phyloP scores from a whole-genome alignment of 345 rosid species.

The Balakata baccata region DNA sequence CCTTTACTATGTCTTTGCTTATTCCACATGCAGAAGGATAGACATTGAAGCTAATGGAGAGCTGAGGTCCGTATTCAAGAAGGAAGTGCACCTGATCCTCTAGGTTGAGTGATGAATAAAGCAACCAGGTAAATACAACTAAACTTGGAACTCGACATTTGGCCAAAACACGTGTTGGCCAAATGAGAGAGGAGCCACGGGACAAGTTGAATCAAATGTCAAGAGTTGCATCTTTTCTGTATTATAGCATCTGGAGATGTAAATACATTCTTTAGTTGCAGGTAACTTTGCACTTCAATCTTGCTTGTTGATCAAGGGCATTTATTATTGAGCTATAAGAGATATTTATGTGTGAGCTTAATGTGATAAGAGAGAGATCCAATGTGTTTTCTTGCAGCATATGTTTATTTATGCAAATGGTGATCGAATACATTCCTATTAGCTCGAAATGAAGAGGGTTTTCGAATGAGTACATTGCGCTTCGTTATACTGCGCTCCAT shows the following conservation, averaged over 20 bases:
- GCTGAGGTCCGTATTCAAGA: background rate
- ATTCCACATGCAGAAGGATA: background rate
- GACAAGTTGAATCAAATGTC: background rate
- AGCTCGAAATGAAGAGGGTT: no score
- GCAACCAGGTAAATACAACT: background rate
- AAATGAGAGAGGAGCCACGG: background rate
- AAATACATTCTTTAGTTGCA: background rate
- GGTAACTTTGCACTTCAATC: background rate
- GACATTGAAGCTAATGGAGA: background rate
- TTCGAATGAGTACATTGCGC: no score
- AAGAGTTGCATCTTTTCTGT: background rate
- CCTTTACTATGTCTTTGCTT: background rate
- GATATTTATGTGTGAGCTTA: no score
- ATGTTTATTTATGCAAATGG: no score
- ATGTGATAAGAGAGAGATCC: no score
- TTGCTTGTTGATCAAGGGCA: no score
- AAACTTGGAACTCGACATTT: background rate
- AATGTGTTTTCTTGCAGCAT: no score
- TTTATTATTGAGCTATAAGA: no score
- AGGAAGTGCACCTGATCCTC: background rate
- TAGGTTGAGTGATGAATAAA: background rate
- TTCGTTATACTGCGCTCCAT: no score
- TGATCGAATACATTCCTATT: no score
- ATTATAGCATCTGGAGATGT: background rate
- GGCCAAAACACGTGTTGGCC: background rate